Evolutionary conservation across 306 rosid species (phyloP).

Genomic region (Phaseolus lunatus): DNA sequence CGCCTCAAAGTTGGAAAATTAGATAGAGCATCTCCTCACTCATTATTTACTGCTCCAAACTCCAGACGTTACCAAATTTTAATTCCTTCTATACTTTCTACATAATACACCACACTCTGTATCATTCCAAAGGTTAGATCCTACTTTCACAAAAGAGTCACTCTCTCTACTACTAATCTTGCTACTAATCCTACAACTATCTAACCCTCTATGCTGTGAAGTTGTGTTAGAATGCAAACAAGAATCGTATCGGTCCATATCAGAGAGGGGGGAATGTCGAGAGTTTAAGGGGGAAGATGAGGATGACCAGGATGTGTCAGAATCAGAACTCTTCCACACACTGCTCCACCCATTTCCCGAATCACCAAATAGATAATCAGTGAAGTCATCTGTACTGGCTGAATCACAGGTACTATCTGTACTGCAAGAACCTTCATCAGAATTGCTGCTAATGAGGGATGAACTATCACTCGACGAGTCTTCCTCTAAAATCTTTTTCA

Average conservation of each 20-base stretch:
- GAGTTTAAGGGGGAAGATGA: slow-evolving; percentile 64
- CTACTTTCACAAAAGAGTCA: slow-evolving; percentile 65
- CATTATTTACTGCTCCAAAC: slow-evolving; percentile 61
- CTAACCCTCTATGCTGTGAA: slow-evolving; percentile 61
- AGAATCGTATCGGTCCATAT: slow-evolving; percentile 60
- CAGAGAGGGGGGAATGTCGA: slow-evolving; percentile 64
- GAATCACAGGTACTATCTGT: slow-evolving; percentile 79
- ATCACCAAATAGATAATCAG: slow-evolving; percentile 83
- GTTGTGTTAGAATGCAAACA: slow-evolving; percentile 64
- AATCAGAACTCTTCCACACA: slow-evolving; percentile 59
- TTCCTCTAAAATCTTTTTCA: slow-evolving; percentile 68
- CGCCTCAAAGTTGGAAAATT: slow-evolving; percentile 39
- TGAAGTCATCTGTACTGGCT: slow-evolving; percentile 74
- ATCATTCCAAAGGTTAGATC: slow-evolving; percentile 54
- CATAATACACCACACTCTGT: slow-evolving; percentile 53
- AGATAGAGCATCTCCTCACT: slow-evolving; percentile 32
- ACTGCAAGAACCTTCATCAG: slow-evolving; percentile 90
- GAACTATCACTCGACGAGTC: slow-evolving; percentile 92
- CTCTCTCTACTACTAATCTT: slow-evolving; percentile 50
- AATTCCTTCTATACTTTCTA: slow-evolving; percentile 62
- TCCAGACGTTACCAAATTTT: slow-evolving; percentile 39
- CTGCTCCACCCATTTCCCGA: slow-evolving; percentile 58
- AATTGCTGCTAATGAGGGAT: slow-evolving; percentile 78
- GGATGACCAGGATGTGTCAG: slow-evolving; percentile 64
- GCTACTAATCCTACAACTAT: slow-evolving; percentile 54